Conservation (phyloP, 768 basidiomycete genomes). For the Leccinum subgranulosum region DNA sequence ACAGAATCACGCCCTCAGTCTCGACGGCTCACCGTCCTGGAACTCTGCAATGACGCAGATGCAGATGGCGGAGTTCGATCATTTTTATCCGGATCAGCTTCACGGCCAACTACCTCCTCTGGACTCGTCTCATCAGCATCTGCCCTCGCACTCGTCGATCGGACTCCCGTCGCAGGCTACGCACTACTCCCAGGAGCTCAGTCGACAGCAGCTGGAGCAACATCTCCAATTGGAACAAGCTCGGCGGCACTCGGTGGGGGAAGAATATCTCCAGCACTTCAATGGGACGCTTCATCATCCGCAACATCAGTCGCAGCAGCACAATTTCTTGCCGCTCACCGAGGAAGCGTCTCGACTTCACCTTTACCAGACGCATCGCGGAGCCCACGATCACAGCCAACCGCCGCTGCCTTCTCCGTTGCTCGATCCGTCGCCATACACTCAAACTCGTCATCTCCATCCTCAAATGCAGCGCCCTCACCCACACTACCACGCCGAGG, state of each 20-base stretch:
- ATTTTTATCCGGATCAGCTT: slow-evolving; percentile 41
- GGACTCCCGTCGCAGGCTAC: slow-evolving; percentile 30
- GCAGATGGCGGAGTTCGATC: slow-evolving; percentile 43
- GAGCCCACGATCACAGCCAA: slow-evolving; percentile 32
- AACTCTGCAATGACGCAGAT: slow-evolving; percentile 78
- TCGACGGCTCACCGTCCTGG: slow-evolving; percentile 80
- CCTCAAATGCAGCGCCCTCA: slow-evolving; percentile 33
- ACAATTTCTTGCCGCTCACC: slow-evolving; percentile 22
- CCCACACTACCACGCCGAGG: slow-evolving; percentile 35
- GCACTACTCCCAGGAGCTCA: slow-evolving; percentile 49
- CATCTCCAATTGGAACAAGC: slow-evolving; percentile 35
- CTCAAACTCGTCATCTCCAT: slow-evolving; percentile 31
- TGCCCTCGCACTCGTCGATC: slow-evolving; percentile 52
- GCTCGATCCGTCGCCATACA: slow-evolving; percentile 32
- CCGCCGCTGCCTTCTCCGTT: slow-evolving; percentile 27
- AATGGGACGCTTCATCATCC: slow-evolving; percentile 32
- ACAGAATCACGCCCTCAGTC: slow-evolving; percentile 75
- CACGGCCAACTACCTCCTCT: slow-evolving; percentile 44
- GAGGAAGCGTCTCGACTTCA: slow-evolving; percentile 31
- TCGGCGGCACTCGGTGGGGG: slow-evolving; percentile 34
- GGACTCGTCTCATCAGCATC: slow-evolving; percentile 46
- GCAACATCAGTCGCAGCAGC: slow-evolving; percentile 28
- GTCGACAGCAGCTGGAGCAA: slow-evolving; percentile 41
- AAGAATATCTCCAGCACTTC: slow-evolving; percentile 38
- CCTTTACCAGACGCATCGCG: slow-evolving; percentile 35